Percentiles rank a stretch among this genome's conserved stretches.
Conservation (phyloP, 129 eudicot species). For the Scalesia atractyloides region DNA sequence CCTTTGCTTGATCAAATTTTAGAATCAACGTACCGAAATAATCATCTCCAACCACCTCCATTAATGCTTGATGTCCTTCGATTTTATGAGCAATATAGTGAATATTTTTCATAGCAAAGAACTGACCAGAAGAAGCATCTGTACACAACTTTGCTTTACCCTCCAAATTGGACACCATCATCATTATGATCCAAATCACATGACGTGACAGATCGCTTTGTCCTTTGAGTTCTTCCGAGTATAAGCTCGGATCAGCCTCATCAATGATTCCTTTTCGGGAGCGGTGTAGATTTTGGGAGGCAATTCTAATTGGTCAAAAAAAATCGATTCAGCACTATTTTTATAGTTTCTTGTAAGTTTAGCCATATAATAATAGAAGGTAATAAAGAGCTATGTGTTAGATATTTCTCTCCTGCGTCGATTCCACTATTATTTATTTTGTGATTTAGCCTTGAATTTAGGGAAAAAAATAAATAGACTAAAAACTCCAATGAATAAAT, state of each 20-base stretch:
- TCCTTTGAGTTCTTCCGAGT: neutral
- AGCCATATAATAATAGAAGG: no score
- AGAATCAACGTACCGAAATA: constrained; percentile 21
- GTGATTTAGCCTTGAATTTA: no score
- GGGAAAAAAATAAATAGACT: no score
- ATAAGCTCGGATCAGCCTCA: neutral
- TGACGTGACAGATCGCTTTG: constrained; percentile 25
- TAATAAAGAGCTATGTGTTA: no score
- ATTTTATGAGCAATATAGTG: constrained; percentile 27
- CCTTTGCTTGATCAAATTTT: neutral
- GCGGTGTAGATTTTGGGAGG: no score
- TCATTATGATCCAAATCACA: constrained; percentile 39
- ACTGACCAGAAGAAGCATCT: constrained; percentile 17
- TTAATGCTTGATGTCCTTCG: constrained; percentile 11
- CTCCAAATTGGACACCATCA: constrained; percentile 24
- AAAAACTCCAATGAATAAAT: no score
- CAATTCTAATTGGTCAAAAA: no score
- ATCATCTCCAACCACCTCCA: constrained; percentile 29
- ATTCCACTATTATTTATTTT: no score
- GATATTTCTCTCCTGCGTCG: no score
- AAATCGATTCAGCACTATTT: no score
- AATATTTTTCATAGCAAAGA: constrained; percentile 47
- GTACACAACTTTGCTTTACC: constrained; percentile 10
- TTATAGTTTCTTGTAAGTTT: no score
- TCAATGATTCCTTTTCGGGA: no score